A percentile compares a stretch with the other conserved stretches of the same genome.
These are phyloP conservation scores for Omphalea diandra DNA, from an alignment of 441 rosid species.

Conservation along the genomic window DNA sequence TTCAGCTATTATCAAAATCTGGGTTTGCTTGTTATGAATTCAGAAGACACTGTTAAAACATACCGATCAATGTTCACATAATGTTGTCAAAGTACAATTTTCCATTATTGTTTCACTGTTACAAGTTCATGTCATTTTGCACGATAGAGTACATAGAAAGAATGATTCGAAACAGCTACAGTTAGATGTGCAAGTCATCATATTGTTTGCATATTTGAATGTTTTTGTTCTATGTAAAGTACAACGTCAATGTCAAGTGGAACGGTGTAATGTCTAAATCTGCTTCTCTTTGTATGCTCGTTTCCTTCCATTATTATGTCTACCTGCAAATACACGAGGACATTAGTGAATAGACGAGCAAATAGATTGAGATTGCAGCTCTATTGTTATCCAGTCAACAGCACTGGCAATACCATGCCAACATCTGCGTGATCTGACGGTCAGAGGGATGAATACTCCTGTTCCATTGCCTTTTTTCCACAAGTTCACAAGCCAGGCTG, in stretches of 20 bases:
- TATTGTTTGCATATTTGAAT: not conserved
- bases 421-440: constrained; percentile 25
- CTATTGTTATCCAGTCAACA: not conserved
- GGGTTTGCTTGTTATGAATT: not conserved
- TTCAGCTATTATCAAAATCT: not conserved
- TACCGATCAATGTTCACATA: not conserved
- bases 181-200: not conserved
- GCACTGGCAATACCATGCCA: constrained; percentile 23
- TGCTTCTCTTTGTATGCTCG: not conserved
- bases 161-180: too few relatives aligned
- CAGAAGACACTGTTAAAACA: not conserved
- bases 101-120: not conserved
- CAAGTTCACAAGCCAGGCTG: constrained; percentile 37
- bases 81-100: not conserved
- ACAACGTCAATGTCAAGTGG: not conserved
- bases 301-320: constrained; percentile 21
- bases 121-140: too few relatives aligned
- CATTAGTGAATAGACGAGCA: too few relatives aligned
- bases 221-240: not conserved
- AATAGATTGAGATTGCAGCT: not conserved
- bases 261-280: not conserved
- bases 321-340: constrained; percentile 20
- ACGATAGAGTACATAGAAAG: too few relatives aligned
- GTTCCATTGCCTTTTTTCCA: constrained; percentile 49
- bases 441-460: constrained; percentile 55